These are phyloP conservation scores for Dictyostelium brefeldianum DNA, from an alignment of 78 protist genomes.

Conservation along the genomic window DNA sequence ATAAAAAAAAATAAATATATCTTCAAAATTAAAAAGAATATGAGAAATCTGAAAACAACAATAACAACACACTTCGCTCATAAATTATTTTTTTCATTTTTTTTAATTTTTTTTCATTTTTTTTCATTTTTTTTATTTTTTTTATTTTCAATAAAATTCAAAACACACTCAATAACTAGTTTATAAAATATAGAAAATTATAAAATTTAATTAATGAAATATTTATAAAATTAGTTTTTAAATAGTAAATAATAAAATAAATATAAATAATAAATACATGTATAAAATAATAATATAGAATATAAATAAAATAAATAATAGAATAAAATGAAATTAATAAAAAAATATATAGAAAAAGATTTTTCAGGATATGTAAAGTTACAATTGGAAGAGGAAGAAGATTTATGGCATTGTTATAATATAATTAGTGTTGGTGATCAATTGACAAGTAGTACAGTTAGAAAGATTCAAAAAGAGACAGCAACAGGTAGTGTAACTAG, in stretches of 20 bases:
- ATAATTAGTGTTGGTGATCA: constrained; percentile 76
- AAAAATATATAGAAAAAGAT: constrained; percentile 73
- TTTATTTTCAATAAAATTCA: neutral
- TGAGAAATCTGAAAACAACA: too few species aligned
- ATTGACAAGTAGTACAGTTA: constrained; percentile 66
- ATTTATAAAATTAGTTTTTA: neutral
- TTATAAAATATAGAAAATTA: neutral
- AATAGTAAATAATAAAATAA: neutral
- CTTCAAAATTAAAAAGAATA: neutral
- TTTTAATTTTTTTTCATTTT: too few species aligned
- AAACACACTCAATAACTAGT: neutral
- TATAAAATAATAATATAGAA: neutral
- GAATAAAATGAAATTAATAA: constrained; percentile 53
- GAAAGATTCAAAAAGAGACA: constrained; percentile 89
- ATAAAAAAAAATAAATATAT: neutral
- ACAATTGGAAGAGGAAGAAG: constrained; percentile 84
- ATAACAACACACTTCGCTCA: too few species aligned
- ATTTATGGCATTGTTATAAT: constrained; percentile 92
- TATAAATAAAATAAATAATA: neutral
- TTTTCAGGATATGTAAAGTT: constrained; percentile 45
- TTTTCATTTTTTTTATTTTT: neutral
- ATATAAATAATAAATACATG: neutral
- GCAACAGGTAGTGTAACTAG: constrained; percentile 86
- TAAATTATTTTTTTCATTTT: too few species aligned
- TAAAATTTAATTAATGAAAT: neutral